These are phyloP conservation scores for Hydnomerulius pinastri DNA, from an alignment of 768 basidiomycete species.

Conservation along the genomic window DNA sequence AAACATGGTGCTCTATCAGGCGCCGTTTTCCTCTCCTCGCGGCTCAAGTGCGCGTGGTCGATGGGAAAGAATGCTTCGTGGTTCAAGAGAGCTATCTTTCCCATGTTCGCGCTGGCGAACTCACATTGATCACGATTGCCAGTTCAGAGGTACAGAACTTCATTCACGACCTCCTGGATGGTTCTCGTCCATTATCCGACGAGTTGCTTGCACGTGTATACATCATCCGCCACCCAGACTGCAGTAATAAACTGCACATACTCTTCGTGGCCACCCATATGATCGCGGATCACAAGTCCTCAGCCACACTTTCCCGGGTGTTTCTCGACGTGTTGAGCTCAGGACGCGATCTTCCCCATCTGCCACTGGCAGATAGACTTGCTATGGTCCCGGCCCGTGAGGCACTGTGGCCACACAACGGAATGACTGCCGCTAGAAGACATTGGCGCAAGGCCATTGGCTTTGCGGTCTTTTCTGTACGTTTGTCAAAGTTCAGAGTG, in stretches of 20 bases:
- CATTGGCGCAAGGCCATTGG: slow-evolving; percentile 49
- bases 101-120: slow-evolving; percentile 34
- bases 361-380: slow-evolving; percentile 38
- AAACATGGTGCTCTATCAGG: slow-evolving; percentile 48
- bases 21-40: slow-evolving; percentile 48
- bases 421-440: slow-evolving; percentile 33
- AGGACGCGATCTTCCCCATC: too few species aligned
- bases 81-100: slow-evolving; percentile 40
- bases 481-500: slow-evolving; percentile 37
- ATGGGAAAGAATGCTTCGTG: slow-evolving; percentile 18
- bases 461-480: slow-evolving; percentile 33
- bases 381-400: slow-evolving; percentile 43
- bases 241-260: too few species aligned
- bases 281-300: slow-evolving; percentile 51
- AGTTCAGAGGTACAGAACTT: slow-evolving; percentile 33
- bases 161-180: slow-evolving; percentile 34
- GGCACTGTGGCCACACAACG: slow-evolving; percentile 34
- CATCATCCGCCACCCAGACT: too few species aligned
- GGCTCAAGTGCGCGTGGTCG: too few species aligned
- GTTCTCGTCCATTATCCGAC: slow-evolving; percentile 38
- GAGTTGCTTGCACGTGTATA: slow-evolving; percentile 42
- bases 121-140: slow-evolving; percentile 32
- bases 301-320: slow-evolving; percentile 38
- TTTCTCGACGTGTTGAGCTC: slow-evolving; percentile 42
- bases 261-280: slow-evolving; percentile 47